phyloP scores from a whole-genome alignment of 495 filamentous ascomycete genomes.

The Halenospora varia region DNA sequence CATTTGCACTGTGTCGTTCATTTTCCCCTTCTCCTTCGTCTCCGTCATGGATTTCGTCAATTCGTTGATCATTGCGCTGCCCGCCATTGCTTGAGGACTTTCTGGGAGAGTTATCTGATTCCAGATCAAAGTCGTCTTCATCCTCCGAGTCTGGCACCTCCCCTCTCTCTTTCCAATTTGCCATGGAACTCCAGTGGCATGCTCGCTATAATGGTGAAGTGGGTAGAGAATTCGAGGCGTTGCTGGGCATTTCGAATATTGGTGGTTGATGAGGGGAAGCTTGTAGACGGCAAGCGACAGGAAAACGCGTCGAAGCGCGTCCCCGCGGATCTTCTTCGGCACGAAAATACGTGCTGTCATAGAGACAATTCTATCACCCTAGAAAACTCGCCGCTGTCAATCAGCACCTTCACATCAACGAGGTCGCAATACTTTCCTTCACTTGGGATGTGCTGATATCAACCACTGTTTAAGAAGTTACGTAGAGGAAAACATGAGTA shows the following conservation, averaged over 20 bases:
- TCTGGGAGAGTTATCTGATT: conserved; percentile 9
- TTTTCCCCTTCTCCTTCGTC: background rate
- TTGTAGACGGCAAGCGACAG: too few relatives aligned
- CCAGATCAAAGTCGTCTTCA: conserved; percentile 38
- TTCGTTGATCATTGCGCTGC: background rate
- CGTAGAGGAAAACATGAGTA: conserved; percentile 28
- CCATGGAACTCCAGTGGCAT: conserved; percentile 37
- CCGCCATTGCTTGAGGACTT: background rate
- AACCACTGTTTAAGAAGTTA: too few relatives aligned
- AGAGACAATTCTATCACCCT: too few relatives aligned
- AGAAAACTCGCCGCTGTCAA: too few relatives aligned
- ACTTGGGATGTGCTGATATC: too few relatives aligned
- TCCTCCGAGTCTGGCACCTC: conserved; percentile 57
- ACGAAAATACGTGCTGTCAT: too few relatives aligned
- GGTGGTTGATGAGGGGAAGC: background rate
- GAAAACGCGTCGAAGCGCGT: too few relatives aligned
- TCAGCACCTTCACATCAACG: too few relatives aligned
- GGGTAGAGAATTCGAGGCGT: background rate
- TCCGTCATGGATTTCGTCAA: background rate
- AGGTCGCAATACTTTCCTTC: too few relatives aligned
- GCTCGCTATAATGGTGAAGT: background rate
- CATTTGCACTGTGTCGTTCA: background rate
- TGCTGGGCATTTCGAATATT: background rate
- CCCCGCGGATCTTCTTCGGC: too few relatives aligned
- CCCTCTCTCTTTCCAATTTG: conserved; percentile 53